These are phyloP conservation scores for Limonium bicolor DNA, from an alignment of 148 eudicot species.

Conservation along the genomic window DNA sequence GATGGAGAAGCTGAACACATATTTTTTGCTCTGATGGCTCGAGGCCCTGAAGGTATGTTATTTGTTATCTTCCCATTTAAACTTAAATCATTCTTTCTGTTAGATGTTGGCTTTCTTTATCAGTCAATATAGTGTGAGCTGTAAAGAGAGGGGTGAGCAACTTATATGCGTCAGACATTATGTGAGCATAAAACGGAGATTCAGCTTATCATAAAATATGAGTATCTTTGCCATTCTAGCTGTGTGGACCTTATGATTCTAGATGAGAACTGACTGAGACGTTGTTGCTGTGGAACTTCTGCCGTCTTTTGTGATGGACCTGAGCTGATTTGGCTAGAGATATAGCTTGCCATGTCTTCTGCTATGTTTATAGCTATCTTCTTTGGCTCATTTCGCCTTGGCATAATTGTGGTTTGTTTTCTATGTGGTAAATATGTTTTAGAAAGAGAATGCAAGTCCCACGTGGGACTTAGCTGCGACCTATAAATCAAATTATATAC, in stretches of 20 bases:
- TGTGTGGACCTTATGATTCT: neutral
- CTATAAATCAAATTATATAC: neutral
- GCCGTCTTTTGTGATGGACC: too few species aligned
- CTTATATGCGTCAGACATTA: neutral
- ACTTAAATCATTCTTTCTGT: neutral
- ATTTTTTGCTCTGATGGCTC: constrained; percentile 80
- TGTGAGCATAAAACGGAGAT: neutral
- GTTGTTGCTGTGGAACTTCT: too few species aligned
- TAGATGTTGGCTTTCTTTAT: neutral
- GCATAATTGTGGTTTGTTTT: neutral
- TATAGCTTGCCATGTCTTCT: neutral
- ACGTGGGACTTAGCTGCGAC: neutral
- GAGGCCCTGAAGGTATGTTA: constrained; percentile 86
- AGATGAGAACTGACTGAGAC: too few species aligned
- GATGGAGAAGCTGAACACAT: constrained; percentile 90
- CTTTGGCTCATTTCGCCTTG: neutral
- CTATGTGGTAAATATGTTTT: too few species aligned
- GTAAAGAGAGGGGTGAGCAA: too few species aligned
- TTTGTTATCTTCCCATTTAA: neutral
- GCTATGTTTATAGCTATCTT: neutral
- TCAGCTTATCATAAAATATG: neutral
- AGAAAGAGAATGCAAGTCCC: too few species aligned
- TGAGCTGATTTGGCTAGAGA: neutral
- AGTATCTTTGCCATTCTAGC: neutral
- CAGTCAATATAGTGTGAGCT: too few species aligned